A percentile compares a stretch with the other conserved stretches of the same genome.
These are phyloP conservation scores for Tuber borchii DNA, from an alignment of 495 filamentous ascomycete genomes.

Conservation along the genomic window DNA sequence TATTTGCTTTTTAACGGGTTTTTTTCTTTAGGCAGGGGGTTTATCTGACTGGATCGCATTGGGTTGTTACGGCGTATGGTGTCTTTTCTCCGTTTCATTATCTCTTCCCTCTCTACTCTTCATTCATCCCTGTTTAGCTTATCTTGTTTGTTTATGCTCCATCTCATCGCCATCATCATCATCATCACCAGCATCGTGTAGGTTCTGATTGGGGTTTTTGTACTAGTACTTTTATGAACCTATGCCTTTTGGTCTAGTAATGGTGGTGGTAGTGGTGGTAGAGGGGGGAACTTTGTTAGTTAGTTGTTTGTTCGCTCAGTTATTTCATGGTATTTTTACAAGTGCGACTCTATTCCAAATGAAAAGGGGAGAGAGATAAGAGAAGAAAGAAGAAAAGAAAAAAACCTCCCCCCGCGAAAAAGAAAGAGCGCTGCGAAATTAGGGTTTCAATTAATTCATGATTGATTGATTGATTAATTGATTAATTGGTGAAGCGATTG, in stretches of 20 bases:
- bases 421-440: neutral
- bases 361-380: neutral
- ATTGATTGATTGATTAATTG: neutral
- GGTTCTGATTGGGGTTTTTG: neutral
- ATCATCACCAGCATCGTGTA: neutral
- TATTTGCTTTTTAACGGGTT: slow-evolving; percentile 1
- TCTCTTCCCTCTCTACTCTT: neutral
- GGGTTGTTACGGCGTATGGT: neutral
- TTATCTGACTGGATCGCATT: neutral
- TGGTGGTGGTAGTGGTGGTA: no score
- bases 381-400: neutral
- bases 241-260: neutral
- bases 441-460: no score
- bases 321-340: neutral
- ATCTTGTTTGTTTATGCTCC: neutral
- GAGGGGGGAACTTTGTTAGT: neutral
- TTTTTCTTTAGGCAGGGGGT: neutral
- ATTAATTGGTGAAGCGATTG: neutral
- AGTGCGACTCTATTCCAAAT: neutral
- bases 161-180: neutral
- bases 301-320: neutral
- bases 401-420: neutral
- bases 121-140: neutral
- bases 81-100: neutral
- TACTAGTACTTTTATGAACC: neutral